Conservation (phyloP, 2,329 filamentous ascomycete genomes). For the Paracoccidioides lutzii region DNA sequence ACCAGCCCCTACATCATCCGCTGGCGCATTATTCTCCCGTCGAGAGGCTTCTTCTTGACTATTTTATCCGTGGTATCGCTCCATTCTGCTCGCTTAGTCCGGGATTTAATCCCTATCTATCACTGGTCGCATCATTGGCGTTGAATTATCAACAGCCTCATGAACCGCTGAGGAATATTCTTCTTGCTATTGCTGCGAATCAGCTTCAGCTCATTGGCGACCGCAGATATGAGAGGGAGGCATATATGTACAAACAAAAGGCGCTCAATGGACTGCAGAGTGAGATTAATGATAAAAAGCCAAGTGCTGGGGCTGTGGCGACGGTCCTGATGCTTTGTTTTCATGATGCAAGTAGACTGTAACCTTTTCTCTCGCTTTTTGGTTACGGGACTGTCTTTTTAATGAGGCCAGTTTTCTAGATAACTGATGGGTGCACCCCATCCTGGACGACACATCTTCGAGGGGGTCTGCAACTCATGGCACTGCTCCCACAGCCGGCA, state of each 20-base stretch:
- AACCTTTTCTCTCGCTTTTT: background rate
- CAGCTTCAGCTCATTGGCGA: slow-evolving; percentile 18
- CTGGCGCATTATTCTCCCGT: slow-evolving; percentile 6
- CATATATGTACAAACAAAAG: slow-evolving; percentile 16
- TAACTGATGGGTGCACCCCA: slow-evolving; percentile 20
- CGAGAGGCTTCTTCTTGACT: slow-evolving; percentile 16
- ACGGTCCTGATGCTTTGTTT: slow-evolving; percentile 25
- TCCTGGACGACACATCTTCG: slow-evolving; percentile 23
- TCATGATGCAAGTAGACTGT: slow-evolving; percentile 15
- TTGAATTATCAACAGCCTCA: slow-evolving; percentile 9
- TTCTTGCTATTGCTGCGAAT: slow-evolving; percentile 20
- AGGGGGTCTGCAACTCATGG: slow-evolving; percentile 17
- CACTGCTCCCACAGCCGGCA: slow-evolving; percentile 6
- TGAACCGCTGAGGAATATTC: slow-evolving; percentile 15
- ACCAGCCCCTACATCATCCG: slow-evolving; percentile 7
- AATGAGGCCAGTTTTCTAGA: slow-evolving; percentile 10
- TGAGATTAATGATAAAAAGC: slow-evolving; percentile 10
- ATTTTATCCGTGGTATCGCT: slow-evolving; percentile 20
- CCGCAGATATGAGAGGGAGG: slow-evolving; percentile 14
- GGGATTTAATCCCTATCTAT: slow-evolving; percentile 20
- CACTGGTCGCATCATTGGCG: slow-evolving; percentile 15
- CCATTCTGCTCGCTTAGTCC: slow-evolving; percentile 21
- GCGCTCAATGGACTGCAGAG: slow-evolving; percentile 17
- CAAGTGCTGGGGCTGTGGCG: slow-evolving; percentile 17
- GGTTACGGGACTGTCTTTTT: background rate